These are phyloP conservation scores for Globisporangium takayamanum DNA, from an alignment of 352 stramenopile species.

Conservation along the genomic window DNA sequence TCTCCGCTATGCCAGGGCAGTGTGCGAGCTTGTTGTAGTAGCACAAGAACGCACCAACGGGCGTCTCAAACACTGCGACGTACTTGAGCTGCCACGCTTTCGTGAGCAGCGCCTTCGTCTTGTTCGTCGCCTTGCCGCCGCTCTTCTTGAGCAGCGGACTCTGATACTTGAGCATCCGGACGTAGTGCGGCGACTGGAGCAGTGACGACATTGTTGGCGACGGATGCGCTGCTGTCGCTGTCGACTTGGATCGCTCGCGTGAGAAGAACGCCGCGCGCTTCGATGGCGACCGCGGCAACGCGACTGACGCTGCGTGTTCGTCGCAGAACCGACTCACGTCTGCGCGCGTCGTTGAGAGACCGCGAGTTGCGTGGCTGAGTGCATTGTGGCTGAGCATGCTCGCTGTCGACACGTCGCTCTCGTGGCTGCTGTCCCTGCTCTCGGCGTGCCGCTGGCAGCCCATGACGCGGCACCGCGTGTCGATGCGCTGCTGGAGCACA, in stretches of 20 bases:
- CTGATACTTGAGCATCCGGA: conserved; percentile 51
- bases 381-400: conserved; percentile 17
- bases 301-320: conserved; percentile 19
- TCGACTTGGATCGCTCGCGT: conserved; percentile 19
- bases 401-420: conserved; percentile 15
- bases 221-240: too few species aligned
- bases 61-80: conserved; percentile 48
- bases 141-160: conserved; percentile 43
- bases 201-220: conserved; percentile 17
- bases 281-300: conserved; percentile 21
- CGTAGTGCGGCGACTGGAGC: conserved; percentile 41
- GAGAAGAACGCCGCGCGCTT: conserved; percentile 25
- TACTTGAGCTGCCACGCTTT: conserved; percentile 58
- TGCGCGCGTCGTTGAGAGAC: conserved; percentile 6
- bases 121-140: conserved; percentile 8
- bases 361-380: conserved; percentile 5
- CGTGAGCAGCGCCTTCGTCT: conserved; percentile 40
- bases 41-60: conserved; percentile 56
- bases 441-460: conserved; percentile 24
- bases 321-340: conserved; percentile 21
- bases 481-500: conserved; percentile 31
- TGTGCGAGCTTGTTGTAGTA: conserved; percentile 70
- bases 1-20: conserved; percentile 45
- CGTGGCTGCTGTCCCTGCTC: conserved; percentile 12
- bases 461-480: conserved; percentile 44